Percentiles rank a stretch among this genome's conserved stretches.
Evolutionary conservation across 306 rosid genomes (phyloP).

Genomic region (Ammopiptanthus mongolicus): DNA sequence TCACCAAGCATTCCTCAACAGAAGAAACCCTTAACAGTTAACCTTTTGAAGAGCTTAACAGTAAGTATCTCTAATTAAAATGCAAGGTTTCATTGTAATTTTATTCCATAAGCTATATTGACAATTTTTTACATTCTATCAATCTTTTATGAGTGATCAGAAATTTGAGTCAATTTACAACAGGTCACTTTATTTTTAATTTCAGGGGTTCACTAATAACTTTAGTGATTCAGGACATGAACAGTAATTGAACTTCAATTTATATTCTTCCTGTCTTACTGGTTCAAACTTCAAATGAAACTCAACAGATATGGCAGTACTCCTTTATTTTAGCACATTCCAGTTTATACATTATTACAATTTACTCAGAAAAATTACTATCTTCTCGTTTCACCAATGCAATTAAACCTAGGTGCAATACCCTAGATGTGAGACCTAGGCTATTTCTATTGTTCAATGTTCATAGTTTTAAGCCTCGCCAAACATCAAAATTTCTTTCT

Average conservation of each 20-base stretch:
- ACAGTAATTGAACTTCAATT: too few relatives aligned
- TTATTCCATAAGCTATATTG: background rate
- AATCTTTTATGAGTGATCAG: background rate
- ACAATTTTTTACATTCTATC: background rate
- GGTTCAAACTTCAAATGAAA: too few relatives aligned
- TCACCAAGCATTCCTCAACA: conserved; percentile 25
- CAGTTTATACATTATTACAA: background rate
- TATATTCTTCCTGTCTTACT: too few relatives aligned
- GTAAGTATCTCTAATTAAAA: background rate
- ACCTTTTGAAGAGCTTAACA: conserved; percentile 7
- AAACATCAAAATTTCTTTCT: too few relatives aligned
- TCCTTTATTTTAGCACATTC: background rate
- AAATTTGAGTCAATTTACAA: background rate
- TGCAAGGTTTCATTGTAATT: background rate
- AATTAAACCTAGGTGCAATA: too few relatives aligned
- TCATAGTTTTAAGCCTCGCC: too few relatives aligned
- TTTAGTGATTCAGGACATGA: too few relatives aligned
- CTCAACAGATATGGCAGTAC: too few relatives aligned
- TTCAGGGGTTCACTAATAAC: background rate
- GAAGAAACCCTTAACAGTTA: background rate
- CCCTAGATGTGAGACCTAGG: too few relatives aligned
- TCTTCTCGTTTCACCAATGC: too few relatives aligned
- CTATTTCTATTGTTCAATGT: too few relatives aligned
- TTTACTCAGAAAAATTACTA: too few relatives aligned
- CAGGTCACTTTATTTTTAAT: background rate